Percentiles rank a stretch among this genome's conserved stretches.
These are phyloP conservation scores for Ophiorrhiza pumila DNA, from an alignment of 257 asterid genomes.

Conservation along the genomic window DNA sequence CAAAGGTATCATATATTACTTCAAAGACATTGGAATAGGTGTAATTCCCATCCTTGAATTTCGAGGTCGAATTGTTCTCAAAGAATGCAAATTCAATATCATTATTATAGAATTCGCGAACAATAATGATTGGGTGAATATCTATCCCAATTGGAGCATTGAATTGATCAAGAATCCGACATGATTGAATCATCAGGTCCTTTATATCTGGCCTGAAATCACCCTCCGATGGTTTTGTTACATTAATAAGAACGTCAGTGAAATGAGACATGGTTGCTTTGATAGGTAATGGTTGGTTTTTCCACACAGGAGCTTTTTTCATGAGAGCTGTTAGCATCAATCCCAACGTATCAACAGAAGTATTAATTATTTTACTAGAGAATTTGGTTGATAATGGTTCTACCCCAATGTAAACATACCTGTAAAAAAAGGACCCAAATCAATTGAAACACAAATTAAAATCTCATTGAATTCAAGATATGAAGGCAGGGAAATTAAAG, in stretches of 20 bases:
- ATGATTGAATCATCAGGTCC: neutral
- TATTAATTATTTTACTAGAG: neutral
- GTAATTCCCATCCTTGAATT: slow-evolving; percentile 38
- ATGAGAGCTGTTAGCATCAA: neutral
- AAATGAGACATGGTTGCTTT: slow-evolving; percentile 8
- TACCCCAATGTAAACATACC: slow-evolving; percentile 6
- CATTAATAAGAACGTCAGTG: neutral
- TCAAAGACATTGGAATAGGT: slow-evolving; percentile 57
- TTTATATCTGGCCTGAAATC: neutral
- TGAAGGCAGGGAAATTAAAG: no score
- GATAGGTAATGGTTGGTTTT: no score
- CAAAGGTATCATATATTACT: slow-evolving; percentile 59
- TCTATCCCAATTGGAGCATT: slow-evolving; percentile 37
- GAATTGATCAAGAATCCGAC: neutral
- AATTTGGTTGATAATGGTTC: neutral
- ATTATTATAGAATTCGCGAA: slow-evolving; percentile 30
- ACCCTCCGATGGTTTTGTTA: neutral
- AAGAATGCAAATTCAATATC: slow-evolving; percentile 66
- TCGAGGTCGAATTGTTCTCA: slow-evolving; percentile 39
- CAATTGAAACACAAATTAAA: no score
- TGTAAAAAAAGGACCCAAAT: no score
- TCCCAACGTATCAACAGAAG: neutral
- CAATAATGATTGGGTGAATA: slow-evolving; percentile 62
- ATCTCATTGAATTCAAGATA: no score
- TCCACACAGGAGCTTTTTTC: no score